A percentile compares a stretch with the other conserved stretches of the same genome.
Conservation (phyloP, 108 stramenopile genomes). For the Mayamaea pseudoterrestris region DNA sequence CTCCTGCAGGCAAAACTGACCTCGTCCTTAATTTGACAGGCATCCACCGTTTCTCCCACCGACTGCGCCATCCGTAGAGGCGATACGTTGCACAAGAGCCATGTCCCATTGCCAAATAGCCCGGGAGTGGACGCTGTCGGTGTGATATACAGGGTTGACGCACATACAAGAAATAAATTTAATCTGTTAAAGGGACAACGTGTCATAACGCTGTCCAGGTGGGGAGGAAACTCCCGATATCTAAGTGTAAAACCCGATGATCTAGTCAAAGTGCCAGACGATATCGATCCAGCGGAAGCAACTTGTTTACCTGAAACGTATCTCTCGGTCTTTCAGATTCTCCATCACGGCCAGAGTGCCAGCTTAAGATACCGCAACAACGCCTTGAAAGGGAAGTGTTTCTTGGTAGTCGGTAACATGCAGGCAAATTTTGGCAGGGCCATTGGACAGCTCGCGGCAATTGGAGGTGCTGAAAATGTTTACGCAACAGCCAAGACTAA, state of each 20-base stretch:
- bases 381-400: conserved; percentile 19
- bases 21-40: conserved; percentile 6
- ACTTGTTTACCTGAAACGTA: conserved; percentile 29
- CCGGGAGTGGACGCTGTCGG: conserved; percentile 47
- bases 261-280: conserved; percentile 43
- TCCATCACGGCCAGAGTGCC: conserved; percentile 19
- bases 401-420: conserved; percentile 30
- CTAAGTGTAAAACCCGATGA: conserved; percentile 29
- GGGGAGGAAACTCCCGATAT: conserved; percentile 64
- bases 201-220: conserved; percentile 34
- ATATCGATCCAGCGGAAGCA: conserved; percentile 28
- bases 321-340: conserved; percentile 28
- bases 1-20: neutral
- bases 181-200: conserved; percentile 28
- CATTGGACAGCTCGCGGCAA: conserved; percentile 25
- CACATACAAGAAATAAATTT: neutral
- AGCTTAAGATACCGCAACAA: conserved; percentile 13
- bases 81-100: conserved; percentile 8
- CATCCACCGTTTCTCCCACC: conserved; percentile 36
- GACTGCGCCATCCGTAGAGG: conserved; percentile 45
- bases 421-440: conserved; percentile 24
- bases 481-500: conserved; percentile 28
- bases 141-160: conserved; percentile 20
- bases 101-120: conserved; percentile 8
- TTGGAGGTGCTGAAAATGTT: conserved; percentile 22